A percentile compares a stretch with the other conserved stretches of the same genome.
Evolutionary conservation across 2,329 filamentous ascomycete species (phyloP).

Genomic region (Fusarium camptoceras): DNA sequence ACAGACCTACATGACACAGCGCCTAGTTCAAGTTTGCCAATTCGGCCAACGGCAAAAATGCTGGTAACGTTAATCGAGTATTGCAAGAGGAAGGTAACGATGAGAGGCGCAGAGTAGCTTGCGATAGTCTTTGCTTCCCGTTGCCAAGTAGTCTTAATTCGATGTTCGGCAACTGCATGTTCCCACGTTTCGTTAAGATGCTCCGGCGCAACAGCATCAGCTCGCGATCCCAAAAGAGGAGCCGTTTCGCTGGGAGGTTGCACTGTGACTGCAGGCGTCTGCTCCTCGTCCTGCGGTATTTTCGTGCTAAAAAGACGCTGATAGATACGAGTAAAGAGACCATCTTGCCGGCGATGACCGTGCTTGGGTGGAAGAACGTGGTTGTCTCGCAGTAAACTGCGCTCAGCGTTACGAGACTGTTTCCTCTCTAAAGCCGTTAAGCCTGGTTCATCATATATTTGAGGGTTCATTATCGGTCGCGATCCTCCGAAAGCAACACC

Average conservation of each 20-base stretch:
- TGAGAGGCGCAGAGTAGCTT: slow-evolving; percentile 76
- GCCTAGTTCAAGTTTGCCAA: slow-evolving; percentile 72
- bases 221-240: slow-evolving; percentile 55
- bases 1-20: slow-evolving; percentile 56
- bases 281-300: slow-evolving; percentile 52
- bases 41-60: slow-evolving; percentile 80
- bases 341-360: slow-evolving; percentile 47
- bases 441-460: slow-evolving; percentile 58
- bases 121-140: slow-evolving; percentile 86
- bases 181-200: slow-evolving; percentile 83
- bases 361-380: slow-evolving; percentile 74
- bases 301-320: slow-evolving; percentile 68
- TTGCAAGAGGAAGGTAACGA: slow-evolving; percentile 79
- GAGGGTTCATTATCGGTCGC: slow-evolving; percentile 75
- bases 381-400: slow-evolving; percentile 73
- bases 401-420: slow-evolving; percentile 68
- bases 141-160: slow-evolving; percentile 91
- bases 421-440: slow-evolving; percentile 68
- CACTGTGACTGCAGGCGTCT: slow-evolving; percentile 50
- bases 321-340: slow-evolving; percentile 58
- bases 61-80: slow-evolving; percentile 87
- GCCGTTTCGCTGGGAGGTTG: slow-evolving; percentile 57
- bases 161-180: slow-evolving; percentile 82
- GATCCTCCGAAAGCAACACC: slow-evolving; percentile 79
- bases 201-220: slow-evolving; percentile 58